Evolutionary conservation across 441 rosid species (phyloP).

Genomic region (Croton laevigatus): DNA sequence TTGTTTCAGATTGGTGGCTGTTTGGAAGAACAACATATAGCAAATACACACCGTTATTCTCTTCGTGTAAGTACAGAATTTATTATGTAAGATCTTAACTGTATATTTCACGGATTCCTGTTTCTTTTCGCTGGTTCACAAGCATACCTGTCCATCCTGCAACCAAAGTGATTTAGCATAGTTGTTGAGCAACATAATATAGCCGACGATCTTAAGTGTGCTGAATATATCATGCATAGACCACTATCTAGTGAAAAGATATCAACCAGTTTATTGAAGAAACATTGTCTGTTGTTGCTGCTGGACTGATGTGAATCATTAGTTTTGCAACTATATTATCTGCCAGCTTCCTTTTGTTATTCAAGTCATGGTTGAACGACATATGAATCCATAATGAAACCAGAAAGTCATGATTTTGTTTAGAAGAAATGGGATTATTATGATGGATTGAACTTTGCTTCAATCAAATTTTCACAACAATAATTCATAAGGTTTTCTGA

Average conservation of each 20-base stretch:
- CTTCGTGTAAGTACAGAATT: constrained; percentile 55
- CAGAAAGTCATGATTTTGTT: background rate
- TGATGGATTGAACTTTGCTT: background rate
- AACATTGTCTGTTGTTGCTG: background rate
- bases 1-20: constrained; percentile 26
- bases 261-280: background rate
- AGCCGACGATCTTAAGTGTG: constrained; percentile 64
- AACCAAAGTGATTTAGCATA: constrained; percentile 59
- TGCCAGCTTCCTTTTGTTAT: background rate
- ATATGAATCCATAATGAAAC: background rate
- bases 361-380: background rate
- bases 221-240: constrained; percentile 64
- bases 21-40: constrained; percentile 53
- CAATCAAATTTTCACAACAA: constrained; percentile 1
- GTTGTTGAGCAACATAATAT: constrained; percentile 65
- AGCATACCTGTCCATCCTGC: constrained; percentile 73
- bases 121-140: constrained; percentile 30
- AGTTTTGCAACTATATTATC: background rate
- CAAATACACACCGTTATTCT: constrained; percentile 50
- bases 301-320: background rate
- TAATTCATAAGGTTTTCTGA: constrained; percentile 2
- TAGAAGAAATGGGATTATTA: background rate
- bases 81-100: constrained; percentile 4
- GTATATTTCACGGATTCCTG: no score
- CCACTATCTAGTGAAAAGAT: constrained; percentile 50